Base-by-base conservation (phyloP, 805 yeast species). In the Cyberlindnera lachancei region DNA sequence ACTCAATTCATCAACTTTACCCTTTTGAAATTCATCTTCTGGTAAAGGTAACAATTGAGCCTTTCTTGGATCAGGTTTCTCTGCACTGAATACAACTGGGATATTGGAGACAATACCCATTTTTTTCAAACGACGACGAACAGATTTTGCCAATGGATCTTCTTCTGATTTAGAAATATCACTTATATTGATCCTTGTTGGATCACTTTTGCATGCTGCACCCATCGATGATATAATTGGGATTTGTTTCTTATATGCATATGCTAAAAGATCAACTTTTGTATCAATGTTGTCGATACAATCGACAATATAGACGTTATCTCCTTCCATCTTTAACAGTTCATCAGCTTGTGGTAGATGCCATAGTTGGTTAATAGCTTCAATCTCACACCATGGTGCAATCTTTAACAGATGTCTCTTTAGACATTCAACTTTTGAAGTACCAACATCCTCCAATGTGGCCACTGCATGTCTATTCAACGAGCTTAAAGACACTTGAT, bases 211-310 rank as follows among this genome's bases (percentile, higher is more conserved):
- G 46, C 95, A 81, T 5, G 96, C 95, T 1, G 99, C 97, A 18
- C 99, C 99, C 76, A 94, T 94, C 1, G 96, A 83, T 5, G 94
- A 78, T 24, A 92, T 71, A 20, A 87, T 81, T n/a, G 72, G 73
- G 21, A 90, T 53, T 2, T 66, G 56, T 27, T 74, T 59, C 13
- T 67, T 64, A 52, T 77, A 63, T 44, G 94, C 79, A 57, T 68
- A 88, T 20, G 78, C 77, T 43, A 92, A 62, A 32, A 92, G 63
- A 49, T 92, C 98, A 18, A 88, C 94, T 51, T 92, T 92, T n/a
- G 97, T 88, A 47, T 90, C 95, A 38, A 92, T 80, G 54, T 92
- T 92, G 59, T 92, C 99, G 45, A 92, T 92, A 61, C 97, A 92
- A 53, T 92, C 99, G 18, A 92, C 82, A 17, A 92, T 75, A 51